Conservation (phyloP, 1,139 yeast genomes). For the Saccharomycopsis crataegensis region DNA sequence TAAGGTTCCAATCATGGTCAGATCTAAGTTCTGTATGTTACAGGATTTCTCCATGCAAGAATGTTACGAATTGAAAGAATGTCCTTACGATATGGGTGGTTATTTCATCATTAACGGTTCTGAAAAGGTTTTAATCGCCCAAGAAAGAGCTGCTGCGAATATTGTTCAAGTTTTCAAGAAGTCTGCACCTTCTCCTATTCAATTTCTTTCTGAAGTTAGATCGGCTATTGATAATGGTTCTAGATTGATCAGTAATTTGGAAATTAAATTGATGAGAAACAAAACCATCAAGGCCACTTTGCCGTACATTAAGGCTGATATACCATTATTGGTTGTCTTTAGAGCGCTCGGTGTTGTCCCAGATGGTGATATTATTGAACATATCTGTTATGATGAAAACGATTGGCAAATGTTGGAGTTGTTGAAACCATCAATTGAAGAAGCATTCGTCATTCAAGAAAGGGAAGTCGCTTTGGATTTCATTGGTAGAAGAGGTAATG, state of each 20-base stretch:
- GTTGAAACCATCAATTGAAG: constrained; percentile 98
- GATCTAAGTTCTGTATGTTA: constrained; percentile 92
- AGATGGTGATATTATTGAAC: constrained; percentile 97
- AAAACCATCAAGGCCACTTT: constrained; percentile 90
- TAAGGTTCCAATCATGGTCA: constrained; percentile 94
- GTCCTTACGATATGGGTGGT: constrained; percentile 99
- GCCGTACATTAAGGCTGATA: constrained; percentile 94
- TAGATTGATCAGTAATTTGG: constrained; percentile 87
- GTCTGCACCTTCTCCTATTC: constrained; percentile 94
- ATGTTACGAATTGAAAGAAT: constrained; percentile 89
- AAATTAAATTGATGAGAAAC: constrained; percentile 82
- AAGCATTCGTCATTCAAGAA: constrained; percentile 96
- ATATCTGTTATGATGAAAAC: constrained; percentile 92
- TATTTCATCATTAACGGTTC: constrained; percentile 97
- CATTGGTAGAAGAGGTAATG: constrained; percentile 96
- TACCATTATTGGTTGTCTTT: constrained; percentile 93
- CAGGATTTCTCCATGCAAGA: constrained; percentile 92
- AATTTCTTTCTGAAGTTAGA: constrained; percentile 94
- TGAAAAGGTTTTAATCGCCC: constrained; percentile 96
- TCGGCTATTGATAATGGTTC: constrained; percentile 97
- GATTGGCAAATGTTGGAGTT: constrained; percentile 99
- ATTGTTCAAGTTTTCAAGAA: constrained; percentile 97
- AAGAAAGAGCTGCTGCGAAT: constrained; percentile 96
- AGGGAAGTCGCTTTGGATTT: constrained; percentile 96
- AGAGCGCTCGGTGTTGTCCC: constrained; percentile 98